Evolutionary conservation across 108 stramenopile genomes (phyloP).

Genomic region (Conticribra weissflogii): DNA sequence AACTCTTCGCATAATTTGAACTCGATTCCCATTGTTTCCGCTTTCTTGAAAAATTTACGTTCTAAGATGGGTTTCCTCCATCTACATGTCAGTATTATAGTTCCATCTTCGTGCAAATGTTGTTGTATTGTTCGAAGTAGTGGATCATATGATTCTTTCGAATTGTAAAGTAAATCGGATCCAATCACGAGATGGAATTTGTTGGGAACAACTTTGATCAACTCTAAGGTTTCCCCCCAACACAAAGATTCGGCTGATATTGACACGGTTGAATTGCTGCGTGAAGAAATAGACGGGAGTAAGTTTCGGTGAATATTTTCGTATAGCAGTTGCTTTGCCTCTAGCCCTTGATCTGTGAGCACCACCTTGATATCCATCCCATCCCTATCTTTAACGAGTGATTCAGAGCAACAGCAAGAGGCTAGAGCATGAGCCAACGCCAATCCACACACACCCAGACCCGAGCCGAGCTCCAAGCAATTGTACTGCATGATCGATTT

Average conservation of each 20-base stretch:
- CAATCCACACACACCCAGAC: constrained; percentile 65
- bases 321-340: constrained; percentile 51
- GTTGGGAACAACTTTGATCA: not conserved
- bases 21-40: constrained; percentile 13
- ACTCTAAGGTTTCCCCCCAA: constrained; percentile 35
- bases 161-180: constrained; percentile 80
- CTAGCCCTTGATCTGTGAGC: constrained; percentile 40
- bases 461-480: constrained; percentile 78
- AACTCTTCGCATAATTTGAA: constrained; percentile 39
- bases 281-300: not conserved
- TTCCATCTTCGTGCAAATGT: constrained; percentile 47
- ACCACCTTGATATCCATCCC: not conserved
- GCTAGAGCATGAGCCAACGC: constrained; percentile 50
- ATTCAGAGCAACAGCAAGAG: constrained; percentile 3
- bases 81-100: constrained; percentile 56
- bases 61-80: constrained; percentile 82
- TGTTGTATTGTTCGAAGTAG: constrained; percentile 62
- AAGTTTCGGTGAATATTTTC: constrained; percentile 53
- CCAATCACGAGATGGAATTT: constrained; percentile 62
- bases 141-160: constrained; percentile 49
- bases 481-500: not conserved
- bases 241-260: constrained; percentile 36
- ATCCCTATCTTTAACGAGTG: not conserved
- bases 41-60: constrained; percentile 62
- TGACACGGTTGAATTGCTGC: not conserved